These are phyloP conservation scores for Rutstroemia sp. DNA, from an alignment of 2,329 filamentous ascomycete species.

Conservation along the genomic window DNA sequence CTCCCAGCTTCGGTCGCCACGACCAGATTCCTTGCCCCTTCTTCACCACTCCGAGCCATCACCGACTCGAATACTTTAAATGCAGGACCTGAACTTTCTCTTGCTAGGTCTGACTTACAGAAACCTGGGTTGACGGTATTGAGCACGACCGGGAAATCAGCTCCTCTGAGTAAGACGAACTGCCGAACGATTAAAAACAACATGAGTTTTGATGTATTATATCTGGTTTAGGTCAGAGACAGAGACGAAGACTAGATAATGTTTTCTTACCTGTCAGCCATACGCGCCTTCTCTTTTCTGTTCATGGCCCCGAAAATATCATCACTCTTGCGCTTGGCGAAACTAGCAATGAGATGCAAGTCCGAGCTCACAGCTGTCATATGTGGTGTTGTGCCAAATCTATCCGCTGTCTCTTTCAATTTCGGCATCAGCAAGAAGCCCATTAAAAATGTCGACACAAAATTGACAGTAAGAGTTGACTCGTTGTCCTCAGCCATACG, in stretches of 20 bases:
- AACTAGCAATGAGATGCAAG: background rate
- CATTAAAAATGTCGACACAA: conserved; percentile 40
- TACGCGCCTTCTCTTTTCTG: background rate
- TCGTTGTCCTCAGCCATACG: conserved; percentile 32
- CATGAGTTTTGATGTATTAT: conserved; percentile 39
- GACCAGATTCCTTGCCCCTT: conserved; percentile 37
- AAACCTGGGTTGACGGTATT: conserved; percentile 47
- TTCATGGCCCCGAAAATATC: conserved; percentile 5
- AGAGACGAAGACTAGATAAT: conserved; percentile 1
- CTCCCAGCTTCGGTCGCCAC: conserved; percentile 32
- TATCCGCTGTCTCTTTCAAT: conserved; percentile 31
- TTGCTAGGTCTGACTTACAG: conserved; percentile 39
- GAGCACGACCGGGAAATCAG: conserved; percentile 34
- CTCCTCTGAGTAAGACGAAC: conserved; percentile 26
- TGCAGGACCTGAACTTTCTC: conserved; percentile 24
- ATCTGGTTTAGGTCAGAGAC: conserved; percentile 23
- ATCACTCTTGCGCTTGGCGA: background rate
- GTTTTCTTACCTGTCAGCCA: background rate
- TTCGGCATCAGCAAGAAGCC: conserved; percentile 37
- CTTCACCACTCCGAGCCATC: conserved; percentile 37
- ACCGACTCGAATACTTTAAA: background rate
- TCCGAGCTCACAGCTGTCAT: conserved; percentile 11
- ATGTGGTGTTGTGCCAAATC: background rate
- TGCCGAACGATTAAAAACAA: conserved; percentile 38
- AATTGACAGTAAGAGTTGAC: conserved; percentile 38